Base-by-base conservation (phyloP, 345 rosid genomes). In the Eucalyptus caleyi region DNA sequence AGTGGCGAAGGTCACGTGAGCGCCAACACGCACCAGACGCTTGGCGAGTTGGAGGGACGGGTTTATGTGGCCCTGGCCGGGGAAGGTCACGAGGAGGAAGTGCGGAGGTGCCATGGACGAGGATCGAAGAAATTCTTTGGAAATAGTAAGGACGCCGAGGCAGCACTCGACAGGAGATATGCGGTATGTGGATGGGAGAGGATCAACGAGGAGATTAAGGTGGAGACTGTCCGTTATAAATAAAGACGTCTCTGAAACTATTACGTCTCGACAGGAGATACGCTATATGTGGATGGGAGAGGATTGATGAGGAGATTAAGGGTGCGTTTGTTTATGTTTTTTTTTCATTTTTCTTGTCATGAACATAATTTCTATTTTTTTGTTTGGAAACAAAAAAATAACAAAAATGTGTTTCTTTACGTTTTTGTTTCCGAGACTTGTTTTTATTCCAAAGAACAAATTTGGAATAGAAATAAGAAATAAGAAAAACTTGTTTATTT, bases 41-140 rank as follows among this genome's bases (percentile, higher is more conserved):
- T 92, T 95, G 90, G 97, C 97, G 65, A 96, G 88, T 42, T 94
- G 94, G 82, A 95, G 93, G 72, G 92, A 47, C 0, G 97, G 99
- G 91, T 96, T 96, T 26, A 96, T 90, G 92, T 95, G 98, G 88
- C 99, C 99, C 89, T 93, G 96, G 0, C 92, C 94, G 0, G 96
- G 96, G 40, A 86, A 45, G 18, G 86, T 50, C 18, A 86, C 87
- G 18, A 89, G 62, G 77, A 89, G 88, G 54, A 86, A 49, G 86
- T 67, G 86, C 21, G 30, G 51, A 37, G 81, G 72, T 24, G 53
- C 83, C 88, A 89, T 94, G 2, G 82, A 72, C 24, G 82, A 72
- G 44, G 7, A 4, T 19, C 37, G 44, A 72, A 69, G 42, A 34
- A 69, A 32, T 9, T 69, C 23, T 34, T 16, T 9, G 42, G 42